Conservation (phyloP, 2,329 filamentous ascomycete species). For the Zopfia rhizophila region DNA sequence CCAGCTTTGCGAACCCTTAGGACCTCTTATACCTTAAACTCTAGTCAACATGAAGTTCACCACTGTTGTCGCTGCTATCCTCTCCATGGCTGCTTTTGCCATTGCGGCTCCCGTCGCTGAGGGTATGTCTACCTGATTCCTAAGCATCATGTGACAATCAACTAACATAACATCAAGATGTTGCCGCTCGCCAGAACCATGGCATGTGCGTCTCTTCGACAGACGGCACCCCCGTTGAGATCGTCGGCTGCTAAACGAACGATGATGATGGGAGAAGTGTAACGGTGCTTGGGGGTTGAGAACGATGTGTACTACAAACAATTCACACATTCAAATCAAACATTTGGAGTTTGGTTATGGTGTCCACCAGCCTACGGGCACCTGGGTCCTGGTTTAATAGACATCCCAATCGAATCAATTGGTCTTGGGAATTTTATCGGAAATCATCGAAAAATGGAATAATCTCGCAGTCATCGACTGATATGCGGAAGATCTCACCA, state of each 20-base stretch:
- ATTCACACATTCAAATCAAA: constrained; percentile 6
- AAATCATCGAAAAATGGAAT: too few species aligned
- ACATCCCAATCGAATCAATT: too few species aligned
- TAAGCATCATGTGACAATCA: too few species aligned
- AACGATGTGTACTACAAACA: constrained; percentile 12
- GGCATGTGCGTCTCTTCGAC: constrained; percentile 46
- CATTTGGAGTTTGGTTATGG: too few species aligned
- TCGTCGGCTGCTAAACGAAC: constrained; percentile 34
- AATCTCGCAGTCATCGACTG: too few species aligned
- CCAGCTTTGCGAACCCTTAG: constrained; percentile 11
- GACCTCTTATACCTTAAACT: constrained; percentile 15
- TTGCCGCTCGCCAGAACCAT: constrained; percentile 45
- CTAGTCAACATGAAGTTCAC: constrained; percentile 48
- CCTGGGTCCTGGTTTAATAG: constrained; percentile 6
- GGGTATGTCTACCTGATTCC: constrained; percentile 26
- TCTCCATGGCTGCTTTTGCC: constrained; percentile 48
- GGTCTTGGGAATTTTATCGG: too few species aligned
- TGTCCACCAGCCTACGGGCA: constrained; percentile 5
- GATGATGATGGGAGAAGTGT: neutral
- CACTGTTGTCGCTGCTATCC: constrained; percentile 41
- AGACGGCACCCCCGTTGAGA: constrained; percentile 31
- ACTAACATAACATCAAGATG: constrained; percentile 31
- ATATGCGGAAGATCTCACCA: too few species aligned
- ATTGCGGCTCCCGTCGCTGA: constrained; percentile 43
- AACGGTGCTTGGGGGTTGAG: neutral